Base-by-base conservation (phyloP, 441 rosid genomes). In the Gossypium laxum region DNA sequence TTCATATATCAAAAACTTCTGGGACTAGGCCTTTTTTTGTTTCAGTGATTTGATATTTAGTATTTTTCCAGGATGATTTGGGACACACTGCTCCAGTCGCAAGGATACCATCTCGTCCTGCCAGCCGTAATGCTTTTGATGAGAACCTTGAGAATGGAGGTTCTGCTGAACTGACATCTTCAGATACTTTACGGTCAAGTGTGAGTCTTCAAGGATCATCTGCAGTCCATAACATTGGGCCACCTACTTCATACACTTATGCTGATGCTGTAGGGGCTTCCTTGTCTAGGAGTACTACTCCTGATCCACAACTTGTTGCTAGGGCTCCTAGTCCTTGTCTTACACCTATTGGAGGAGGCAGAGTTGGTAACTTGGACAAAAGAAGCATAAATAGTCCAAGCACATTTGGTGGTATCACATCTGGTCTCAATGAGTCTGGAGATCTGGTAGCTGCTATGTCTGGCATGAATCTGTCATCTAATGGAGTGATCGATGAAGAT, bases 241-340 rank as follows among this genome's bases (percentile, higher is more conserved):
- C 76, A 19, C 78, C 85, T 63, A 74, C 92, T 58, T 85, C 92
- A 47, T 85, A 85, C 65, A 70, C 94, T 32, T 92, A 92, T 77
- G 98, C 97, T 71, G 88, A 92, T 76, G 98, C 80, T 58, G 80
- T 94, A 0, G 96, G 98, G 38, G 67, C 89, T 71, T 82, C 98
- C 19, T 68, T 94, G 79, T 94, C 98, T 7, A 79, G 98, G 73
- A 88, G 87, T 58, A 83, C 83, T 14, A 94, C 98, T 32, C 97
- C 98, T 63, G 98, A 94, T 83, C 89, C 96, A 0, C 97, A 92
- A 76, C 83, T 80, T 70, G 77, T 88, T 45, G 95, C 84, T 45
- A 85, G 93, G 82, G 88, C 84, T 71, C 95, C 97, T 43, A 93
- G 97, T 79, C 98, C 97, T 56, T 84, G 97, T 70, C 84, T 79